Base-by-base conservation (phyloP, 2,329 filamentous ascomycete genomes). In the Chrysosporium queenslandicum region DNA sequence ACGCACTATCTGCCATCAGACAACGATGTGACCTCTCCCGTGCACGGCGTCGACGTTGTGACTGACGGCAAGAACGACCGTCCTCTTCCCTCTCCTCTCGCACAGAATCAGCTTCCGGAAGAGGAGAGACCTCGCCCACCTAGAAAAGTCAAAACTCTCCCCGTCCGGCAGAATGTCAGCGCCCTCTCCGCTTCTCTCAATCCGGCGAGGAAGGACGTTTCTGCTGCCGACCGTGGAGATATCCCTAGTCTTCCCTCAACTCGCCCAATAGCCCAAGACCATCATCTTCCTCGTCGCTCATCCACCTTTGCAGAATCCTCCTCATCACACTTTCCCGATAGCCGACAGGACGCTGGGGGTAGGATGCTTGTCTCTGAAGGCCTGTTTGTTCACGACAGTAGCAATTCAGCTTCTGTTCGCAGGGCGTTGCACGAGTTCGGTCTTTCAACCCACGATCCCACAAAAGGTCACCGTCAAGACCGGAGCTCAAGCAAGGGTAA, bases 1-100 rank as follows among this genome's bases (percentile, higher is more conserved):
- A 81, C 79, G 30, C 78, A 79, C 58, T 82, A 82, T 64, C 66
- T 76, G 1, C 70, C 72, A 54, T 72, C 74, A 50, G 74, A 62
- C 48, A 57, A 64, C 59, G 63, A 63, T 55, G 56, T 64, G 58
- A 68, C 61, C 30, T 57, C 61, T 49, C 58, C 58, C 40, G 57
- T 61, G 21, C 60, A 67, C 55, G 63, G 65, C 63, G 64, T 59
- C 36, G 46, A 53, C 27, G 43, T 16, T 18, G 46, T 39, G 29
- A 30, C 16, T 11, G 43, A 46, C 3, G 49, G 40, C 14, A 37
- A 52, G 39, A 27, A 21, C 36, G 29, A 53, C 14, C 30, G 20
- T 32, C n/a, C 12, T 16, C 52, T 9, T 53, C 30, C 11, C 29
- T 27, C 16, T 25, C 18, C 21, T 52, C 40, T 23, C n/a, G n/a